A percentile compares a stretch with the other conserved stretches of the same genome.
Evolutionary conservation across 2,329 filamentous ascomycete species (phyloP).

Genomic region (Trichoderma endophyticum): DNA sequence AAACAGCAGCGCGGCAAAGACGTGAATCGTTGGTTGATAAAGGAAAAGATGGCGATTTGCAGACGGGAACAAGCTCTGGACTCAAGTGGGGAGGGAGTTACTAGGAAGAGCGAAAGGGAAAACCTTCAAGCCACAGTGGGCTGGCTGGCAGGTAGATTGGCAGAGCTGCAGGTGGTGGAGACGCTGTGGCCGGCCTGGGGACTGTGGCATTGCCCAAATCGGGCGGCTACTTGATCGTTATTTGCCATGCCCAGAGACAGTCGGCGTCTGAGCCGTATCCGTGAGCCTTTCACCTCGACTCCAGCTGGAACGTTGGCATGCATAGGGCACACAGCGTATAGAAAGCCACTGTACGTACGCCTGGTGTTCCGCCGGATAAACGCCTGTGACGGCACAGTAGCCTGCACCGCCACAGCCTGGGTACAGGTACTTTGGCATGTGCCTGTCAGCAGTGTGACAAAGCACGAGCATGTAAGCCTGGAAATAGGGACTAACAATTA

Average conservation of each 20-base stretch:
- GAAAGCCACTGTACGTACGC: neutral
- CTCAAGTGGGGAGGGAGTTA: constrained; percentile 1
- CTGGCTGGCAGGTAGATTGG: neutral
- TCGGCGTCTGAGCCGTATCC: neutral
- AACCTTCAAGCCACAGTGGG: constrained; percentile 15
- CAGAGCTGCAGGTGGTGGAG: neutral
- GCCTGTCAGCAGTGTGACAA: neutral
- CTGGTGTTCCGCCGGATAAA: neutral
- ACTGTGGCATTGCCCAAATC: neutral
- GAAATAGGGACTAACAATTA: neutral
- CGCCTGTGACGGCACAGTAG: neutral
- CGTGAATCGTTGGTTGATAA: constrained; percentile 1
- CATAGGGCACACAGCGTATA: neutral
- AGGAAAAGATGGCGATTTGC: constrained; percentile 4
- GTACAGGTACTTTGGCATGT: neutral
- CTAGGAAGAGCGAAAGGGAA: neutral
- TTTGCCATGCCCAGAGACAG: neutral
- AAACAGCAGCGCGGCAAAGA: neutral
- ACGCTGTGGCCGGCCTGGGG: neutral
- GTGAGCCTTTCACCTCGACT: neutral
- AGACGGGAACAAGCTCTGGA: constrained; percentile 8
- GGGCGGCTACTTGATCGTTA: constrained; percentile 3
- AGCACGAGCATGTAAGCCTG: neutral
- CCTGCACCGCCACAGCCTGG: neutral
- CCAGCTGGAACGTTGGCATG: neutral